Evolutionary conservation across 176 grass and related monocot genomes (phyloP).

Genomic region (Avena insularis): DNA sequence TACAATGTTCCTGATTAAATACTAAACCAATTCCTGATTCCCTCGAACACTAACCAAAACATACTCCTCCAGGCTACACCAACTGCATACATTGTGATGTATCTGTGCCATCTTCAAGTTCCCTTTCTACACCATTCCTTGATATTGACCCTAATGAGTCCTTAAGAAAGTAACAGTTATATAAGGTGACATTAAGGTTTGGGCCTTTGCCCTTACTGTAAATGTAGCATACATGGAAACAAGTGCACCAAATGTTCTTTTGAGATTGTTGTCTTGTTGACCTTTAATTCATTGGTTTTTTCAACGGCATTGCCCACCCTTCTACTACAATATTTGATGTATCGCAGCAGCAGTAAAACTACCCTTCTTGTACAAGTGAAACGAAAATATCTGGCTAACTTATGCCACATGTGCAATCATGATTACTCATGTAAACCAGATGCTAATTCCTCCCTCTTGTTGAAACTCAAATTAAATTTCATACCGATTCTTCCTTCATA

Average conservation of each 20-base stretch:
- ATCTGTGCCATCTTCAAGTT: neutral
- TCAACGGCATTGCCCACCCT: neutral
- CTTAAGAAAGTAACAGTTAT: neutral
- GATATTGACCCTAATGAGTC: constrained; percentile 1
- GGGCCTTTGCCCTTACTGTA: neutral
- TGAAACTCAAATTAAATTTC: constrained; percentile 19
- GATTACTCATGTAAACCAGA: constrained; percentile 24
- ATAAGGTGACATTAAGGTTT: neutral
- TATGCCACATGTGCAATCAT: constrained; percentile 1
- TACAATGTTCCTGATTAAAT: neutral
- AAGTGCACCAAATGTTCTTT: constrained; percentile 19
- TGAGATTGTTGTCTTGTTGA: constrained; percentile 25
- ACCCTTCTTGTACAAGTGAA: constrained; percentile 15
- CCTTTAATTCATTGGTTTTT: constrained; percentile 9
- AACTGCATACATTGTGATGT: neutral
- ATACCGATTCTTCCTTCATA: constrained; percentile 33
- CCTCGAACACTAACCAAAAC: constrained; percentile 8
- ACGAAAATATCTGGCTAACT: constrained; percentile 9
- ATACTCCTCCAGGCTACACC: neutral
- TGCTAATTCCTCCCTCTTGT: constrained; percentile 7
- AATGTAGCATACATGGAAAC: neutral
- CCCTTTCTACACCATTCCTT: neutral
- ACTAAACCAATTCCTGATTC: neutral
- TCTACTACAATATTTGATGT: constrained; percentile 27
- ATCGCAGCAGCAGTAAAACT: constrained; percentile 24